Evolutionary conservation across 139 green algal genomes (phyloP).

Genomic region (Chlamydomonas sp.): DNA sequence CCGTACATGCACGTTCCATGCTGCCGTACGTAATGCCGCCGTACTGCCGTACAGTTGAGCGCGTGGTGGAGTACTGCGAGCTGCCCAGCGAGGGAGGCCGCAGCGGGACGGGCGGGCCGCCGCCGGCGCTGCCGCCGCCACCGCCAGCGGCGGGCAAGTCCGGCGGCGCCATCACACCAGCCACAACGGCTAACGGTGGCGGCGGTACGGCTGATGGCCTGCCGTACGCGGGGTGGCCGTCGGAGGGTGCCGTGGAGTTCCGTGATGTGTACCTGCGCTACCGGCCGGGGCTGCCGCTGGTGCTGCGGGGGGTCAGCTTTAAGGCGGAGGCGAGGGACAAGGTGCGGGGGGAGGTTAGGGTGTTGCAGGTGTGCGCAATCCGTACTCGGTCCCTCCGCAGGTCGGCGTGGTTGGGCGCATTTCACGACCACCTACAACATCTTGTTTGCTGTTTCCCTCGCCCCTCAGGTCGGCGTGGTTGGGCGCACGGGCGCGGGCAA

Average conservation of each 20-base stretch:
- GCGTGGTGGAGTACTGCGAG: slow-evolving; percentile 84
- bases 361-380: not conserved
- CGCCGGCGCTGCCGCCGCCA: not conserved
- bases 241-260: slow-evolving; percentile 60
- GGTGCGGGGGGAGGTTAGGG: not conserved
- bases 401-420: slow-evolving; percentile 63
- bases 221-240: slow-evolving; percentile 67
- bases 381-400: not conserved
- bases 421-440: not conserved
- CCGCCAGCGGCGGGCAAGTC: not conserved
- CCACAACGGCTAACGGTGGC: not conserved
- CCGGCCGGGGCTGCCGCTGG: slow-evolving; percentile 82
- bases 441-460: too few relatives aligned
- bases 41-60: slow-evolving; percentile 72
- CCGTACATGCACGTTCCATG: too few relatives aligned
- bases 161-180: not conserved
- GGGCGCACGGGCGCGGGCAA: slow-evolving; percentile 80
- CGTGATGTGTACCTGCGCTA: slow-evolving; percentile 71
- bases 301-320: slow-evolving; percentile 87
- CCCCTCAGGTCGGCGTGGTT: slow-evolving; percentile 56
- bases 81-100: slow-evolving; percentile 18
- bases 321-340: slow-evolving; percentile 50
- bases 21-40: not conserved
- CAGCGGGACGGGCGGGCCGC: not conserved
- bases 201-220: not conserved